Base-by-base conservation (phyloP, 2,329 filamentous ascomycete species). In the Rhinocladiella similis region DNA sequence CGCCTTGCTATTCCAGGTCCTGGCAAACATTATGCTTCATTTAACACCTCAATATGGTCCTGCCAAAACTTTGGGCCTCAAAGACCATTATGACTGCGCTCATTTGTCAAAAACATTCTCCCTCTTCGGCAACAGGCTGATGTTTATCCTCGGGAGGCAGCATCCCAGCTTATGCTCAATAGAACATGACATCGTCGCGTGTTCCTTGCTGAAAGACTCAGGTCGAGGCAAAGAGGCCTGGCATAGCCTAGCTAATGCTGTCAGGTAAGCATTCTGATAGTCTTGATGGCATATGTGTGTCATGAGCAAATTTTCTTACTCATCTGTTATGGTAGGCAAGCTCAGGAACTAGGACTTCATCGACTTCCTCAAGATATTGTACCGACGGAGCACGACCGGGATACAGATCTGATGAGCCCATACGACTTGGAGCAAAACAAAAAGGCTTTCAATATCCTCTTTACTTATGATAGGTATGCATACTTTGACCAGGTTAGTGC, bases 281-380 rank as follows among this genome's bases (percentile, higher is more conserved):
- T 38, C 25, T 16, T 36, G 38, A 16, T 13, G n/a, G 38, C n/a
- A 16, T 27, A 7, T 27, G 38, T 19, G 38, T 41, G n/a, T 12
- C 18, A 5, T 5, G 38, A 41, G 3, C 14, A n/a, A 41, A 41
- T 12, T 16, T 19, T 9, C 13, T 41, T n/a, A 16, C 38, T 41
- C 38, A 41, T 41, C 5, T n/a, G 13, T 38, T 13, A 3, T 50
- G 29, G 13, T n/a, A 52, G 54, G 9, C 54, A 57, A 53, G 54
- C 54, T 38, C 54, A 57, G 48, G 49, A 47, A 25, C 50, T 57
- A 7, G 54, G 50, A 5, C 49, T 57, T 14, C 54, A 57, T 25
- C 48, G 38, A 13, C 42, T 53, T 18, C 54, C 42, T 20, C 35
- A 53, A 12, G 27, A 12, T 42, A 42, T 41, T 33, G 19, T 9